Percentiles rank a stretch among this genome's conserved stretches.
phyloP scores from a whole-genome alignment of 495 filamentous ascomycete species.

The Podospora conica region DNA sequence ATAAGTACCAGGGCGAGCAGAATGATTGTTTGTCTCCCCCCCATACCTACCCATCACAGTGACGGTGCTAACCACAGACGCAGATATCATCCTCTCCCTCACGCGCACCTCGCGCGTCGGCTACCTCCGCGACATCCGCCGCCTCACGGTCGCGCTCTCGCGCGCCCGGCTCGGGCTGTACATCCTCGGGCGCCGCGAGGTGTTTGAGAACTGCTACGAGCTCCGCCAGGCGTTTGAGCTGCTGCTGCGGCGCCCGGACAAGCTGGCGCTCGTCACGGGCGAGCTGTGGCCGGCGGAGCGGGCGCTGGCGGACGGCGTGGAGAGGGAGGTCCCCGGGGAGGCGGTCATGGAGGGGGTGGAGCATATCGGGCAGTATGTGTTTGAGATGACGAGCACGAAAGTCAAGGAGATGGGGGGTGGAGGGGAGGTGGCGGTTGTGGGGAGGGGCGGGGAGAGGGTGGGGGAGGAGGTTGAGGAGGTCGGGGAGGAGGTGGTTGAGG shows the following conservation, averaged over 20 bases:
- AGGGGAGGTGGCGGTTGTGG: conserved; percentile 27
- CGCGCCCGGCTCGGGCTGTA: conserved; percentile 89
- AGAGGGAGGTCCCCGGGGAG: conserved; percentile 42
- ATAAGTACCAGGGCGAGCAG: conserved; percentile 98
- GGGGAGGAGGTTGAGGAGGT: conserved; percentile 20
- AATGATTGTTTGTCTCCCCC: conserved; percentile 76
- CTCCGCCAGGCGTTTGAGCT: conserved; percentile 76
- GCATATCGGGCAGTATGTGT: conserved; percentile 95
- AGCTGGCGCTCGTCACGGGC: conserved; percentile 70
- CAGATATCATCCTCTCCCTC: conserved; percentile 89
- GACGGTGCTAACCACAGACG: conserved; percentile 9
- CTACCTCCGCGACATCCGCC: conserved; percentile 87
- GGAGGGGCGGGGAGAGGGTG: no score
- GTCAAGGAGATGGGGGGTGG: conserved; percentile 48
- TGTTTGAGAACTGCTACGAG: conserved; percentile 87
- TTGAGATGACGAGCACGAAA: conserved; percentile 89
- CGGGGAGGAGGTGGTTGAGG: conserved; percentile 18
- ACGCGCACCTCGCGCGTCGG: conserved; percentile 85
- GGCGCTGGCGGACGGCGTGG: conserved; percentile 50
- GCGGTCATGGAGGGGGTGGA: conserved; percentile 82
- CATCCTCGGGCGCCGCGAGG: conserved; percentile 80
- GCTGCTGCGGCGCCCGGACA: conserved; percentile 65
- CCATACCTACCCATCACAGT: no score
- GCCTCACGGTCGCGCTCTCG: conserved; percentile 93
- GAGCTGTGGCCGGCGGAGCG: conserved; percentile 78